These are phyloP conservation scores for Tranzscheliella williamsii DNA, from an alignment of 1,284 basidiomycete genomes.

Conservation along the genomic window DNA sequence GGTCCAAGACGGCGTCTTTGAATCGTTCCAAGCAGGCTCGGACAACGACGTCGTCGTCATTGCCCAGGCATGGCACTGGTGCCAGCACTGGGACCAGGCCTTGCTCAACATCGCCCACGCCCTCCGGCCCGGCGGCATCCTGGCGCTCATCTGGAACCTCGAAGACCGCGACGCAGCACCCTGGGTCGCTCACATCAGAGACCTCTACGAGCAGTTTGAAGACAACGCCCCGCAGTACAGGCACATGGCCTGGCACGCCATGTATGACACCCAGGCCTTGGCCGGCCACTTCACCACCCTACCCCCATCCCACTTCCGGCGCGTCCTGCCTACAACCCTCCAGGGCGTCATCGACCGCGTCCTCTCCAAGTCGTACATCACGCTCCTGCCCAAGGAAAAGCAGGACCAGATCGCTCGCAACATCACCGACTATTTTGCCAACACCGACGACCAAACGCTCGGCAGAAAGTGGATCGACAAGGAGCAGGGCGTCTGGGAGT, in stretches of 20 bases:
- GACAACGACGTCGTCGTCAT: conserved; percentile 48
- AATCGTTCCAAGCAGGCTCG: conserved; percentile 34
- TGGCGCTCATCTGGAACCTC: conserved; percentile 57
- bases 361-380: conserved; percentile 52
- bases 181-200: conserved; percentile 50
- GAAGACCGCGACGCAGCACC: conserved; percentile 52
- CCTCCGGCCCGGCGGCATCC: conserved; percentile 38
- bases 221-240: conserved; percentile 54
- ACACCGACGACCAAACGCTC: conserved; percentile 21
- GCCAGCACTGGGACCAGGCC: conserved; percentile 40
- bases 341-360: conserved; percentile 42
- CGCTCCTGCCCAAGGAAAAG: conserved; percentile 35
- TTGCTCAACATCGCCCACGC: conserved; percentile 30
- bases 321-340: conserved; percentile 44
- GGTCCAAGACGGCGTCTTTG: conserved; percentile 46
- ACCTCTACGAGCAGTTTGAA: conserved; percentile 52
- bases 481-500: conserved; percentile 47
- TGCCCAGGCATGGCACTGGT: conserved; percentile 58
- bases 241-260: conserved; percentile 50
- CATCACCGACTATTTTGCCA: conserved; percentile 23
- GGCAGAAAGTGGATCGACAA: conserved; percentile 53
- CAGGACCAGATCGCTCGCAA: conserved; percentile 16
- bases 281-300: conserved; percentile 21
- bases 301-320: conserved; percentile 26
- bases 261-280: conserved; percentile 43